phyloP scores from a whole-genome alignment of 2,329 filamentous ascomycete species.

The Venturia nashicola region DNA sequence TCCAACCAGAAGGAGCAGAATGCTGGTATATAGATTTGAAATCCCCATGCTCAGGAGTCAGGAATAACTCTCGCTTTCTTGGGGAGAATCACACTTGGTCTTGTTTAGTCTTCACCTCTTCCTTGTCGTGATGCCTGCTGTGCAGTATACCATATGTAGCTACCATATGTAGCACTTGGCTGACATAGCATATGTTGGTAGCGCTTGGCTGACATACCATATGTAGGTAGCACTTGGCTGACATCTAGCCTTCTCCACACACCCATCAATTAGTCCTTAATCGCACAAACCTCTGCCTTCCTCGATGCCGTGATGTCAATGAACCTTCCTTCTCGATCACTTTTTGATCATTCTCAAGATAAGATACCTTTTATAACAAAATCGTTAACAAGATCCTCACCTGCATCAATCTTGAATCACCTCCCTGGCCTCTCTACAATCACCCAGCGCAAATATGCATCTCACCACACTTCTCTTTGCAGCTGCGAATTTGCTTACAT shows the following conservation, averaged over 20 bases:
- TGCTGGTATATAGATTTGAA: not conserved
- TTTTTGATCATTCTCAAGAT: no score
- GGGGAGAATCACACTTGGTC: not conserved
- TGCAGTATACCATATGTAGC: no score
- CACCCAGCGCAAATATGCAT: not conserved
- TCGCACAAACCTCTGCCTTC: not conserved
- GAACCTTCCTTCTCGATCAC: no score
- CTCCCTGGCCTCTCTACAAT: not conserved
- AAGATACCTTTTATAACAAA: not conserved
- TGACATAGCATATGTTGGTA: no score
- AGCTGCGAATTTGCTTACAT: not conserved
- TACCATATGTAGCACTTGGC: conserved; percentile 1
- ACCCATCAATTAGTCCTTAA: not conserved
- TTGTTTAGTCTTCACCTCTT: not conserved
- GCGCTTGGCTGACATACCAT: not conserved
- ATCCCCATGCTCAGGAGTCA: not conserved
- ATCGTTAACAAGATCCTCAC: not conserved
- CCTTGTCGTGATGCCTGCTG: not conserved
- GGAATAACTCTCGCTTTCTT: not conserved
- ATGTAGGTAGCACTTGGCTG: not conserved
- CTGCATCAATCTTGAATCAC: not conserved
- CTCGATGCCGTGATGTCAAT: not conserved
- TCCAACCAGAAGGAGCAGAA: not conserved
- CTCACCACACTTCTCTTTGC: not conserved
- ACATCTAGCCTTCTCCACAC: not conserved